Percentiles rank a stretch among this genome's conserved stretches.
Conservation (phyloP, 2,329 filamentous ascomycete genomes). For the Talaromyces rugulosus region DNA sequence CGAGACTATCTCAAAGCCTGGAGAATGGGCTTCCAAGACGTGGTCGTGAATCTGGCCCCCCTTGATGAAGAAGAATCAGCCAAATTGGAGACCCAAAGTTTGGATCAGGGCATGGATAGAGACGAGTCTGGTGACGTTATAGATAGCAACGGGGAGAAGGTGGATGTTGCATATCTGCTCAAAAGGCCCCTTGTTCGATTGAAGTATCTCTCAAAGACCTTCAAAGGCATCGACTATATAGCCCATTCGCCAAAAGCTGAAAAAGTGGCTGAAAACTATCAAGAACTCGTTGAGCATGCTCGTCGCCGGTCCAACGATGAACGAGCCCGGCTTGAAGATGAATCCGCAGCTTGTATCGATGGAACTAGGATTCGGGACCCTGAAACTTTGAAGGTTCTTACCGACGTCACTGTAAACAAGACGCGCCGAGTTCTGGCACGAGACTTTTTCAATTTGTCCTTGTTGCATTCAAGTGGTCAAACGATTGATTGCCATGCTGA, state of each 20-base stretch:
- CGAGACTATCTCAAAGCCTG: conserved; percentile 80
- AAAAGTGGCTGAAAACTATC: conserved; percentile 59
- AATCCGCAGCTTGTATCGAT: conserved; percentile 81
- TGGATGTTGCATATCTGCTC: conserved; percentile 89
- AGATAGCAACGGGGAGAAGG: conserved; percentile 76
- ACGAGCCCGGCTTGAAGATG: conserved; percentile 70
- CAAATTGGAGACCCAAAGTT: conserved; percentile 43
- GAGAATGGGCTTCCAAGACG: conserved; percentile 89
- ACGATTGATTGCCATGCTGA: conserved; percentile 86
- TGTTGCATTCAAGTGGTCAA: conserved; percentile 86
- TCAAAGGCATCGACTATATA: conserved; percentile 56
- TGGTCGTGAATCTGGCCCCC: conserved; percentile 87
- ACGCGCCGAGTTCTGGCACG: conserved; percentile 79
- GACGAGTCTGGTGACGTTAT: conserved; percentile 59
- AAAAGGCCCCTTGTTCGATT: conserved; percentile 83
- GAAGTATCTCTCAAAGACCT: conserved; percentile 80
- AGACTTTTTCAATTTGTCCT: conserved; percentile 80
- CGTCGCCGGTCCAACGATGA: conserved; percentile 71
- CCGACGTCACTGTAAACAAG: conserved; percentile 68
- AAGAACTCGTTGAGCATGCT: conserved; percentile 70
- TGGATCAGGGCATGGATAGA: conserved; percentile 53
- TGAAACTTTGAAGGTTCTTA: conserved; percentile 67
- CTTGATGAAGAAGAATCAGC: conserved; percentile 59
- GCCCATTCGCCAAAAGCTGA: conserved; percentile 50
- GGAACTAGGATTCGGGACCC: conserved; percentile 74